These are phyloP conservation scores for Zoysia matrella DNA, from an alignment of 202 grass and related monocot genomes.

Conservation along the genomic window DNA sequence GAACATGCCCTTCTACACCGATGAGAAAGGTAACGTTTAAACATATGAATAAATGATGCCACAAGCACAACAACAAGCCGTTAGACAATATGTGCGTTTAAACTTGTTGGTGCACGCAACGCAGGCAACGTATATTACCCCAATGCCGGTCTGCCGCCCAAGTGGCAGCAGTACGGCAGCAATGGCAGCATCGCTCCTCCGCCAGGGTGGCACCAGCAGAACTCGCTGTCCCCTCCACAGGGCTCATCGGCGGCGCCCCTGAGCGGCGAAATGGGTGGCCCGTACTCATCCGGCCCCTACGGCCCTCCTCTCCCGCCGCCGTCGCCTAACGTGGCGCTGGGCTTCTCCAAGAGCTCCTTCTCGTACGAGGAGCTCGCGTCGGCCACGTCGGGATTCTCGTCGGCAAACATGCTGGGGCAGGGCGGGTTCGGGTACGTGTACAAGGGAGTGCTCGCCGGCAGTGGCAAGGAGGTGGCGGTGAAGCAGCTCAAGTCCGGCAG, in stretches of 20 bases:
- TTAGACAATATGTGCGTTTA: too few relatives aligned
- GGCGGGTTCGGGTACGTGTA: slow-evolving; percentile 67
- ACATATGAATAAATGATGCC: too few relatives aligned
- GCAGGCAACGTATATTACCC: slow-evolving; percentile 56
- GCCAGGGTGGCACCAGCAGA: slow-evolving; percentile 30
- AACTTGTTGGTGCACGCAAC: neutral
- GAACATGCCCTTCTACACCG: slow-evolving; percentile 45
- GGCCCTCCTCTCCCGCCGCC: slow-evolving; percentile 18
- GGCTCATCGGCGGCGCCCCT: neutral
- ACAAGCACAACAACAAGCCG: too few relatives aligned
- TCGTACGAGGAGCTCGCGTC: slow-evolving; percentile 61
- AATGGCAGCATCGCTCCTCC: slow-evolving; percentile 36
- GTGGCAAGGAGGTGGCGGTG: slow-evolving; percentile 67
- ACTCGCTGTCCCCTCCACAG: neutral
- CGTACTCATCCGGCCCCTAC: slow-evolving; percentile 41
- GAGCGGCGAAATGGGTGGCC: slow-evolving; percentile 44
- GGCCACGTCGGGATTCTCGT: slow-evolving; percentile 55
- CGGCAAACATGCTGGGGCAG: slow-evolving; percentile 52
- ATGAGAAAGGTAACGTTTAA: slow-evolving; percentile 26
- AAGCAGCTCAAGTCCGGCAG: slow-evolving; percentile 70
- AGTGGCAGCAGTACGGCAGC: slow-evolving; percentile 52
- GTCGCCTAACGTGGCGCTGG: slow-evolving; percentile 38
- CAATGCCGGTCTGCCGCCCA: slow-evolving; percentile 23
- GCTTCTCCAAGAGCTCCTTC: slow-evolving; percentile 65
- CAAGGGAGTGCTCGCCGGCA: slow-evolving; percentile 65